Conservation (phyloP, 495 filamentous ascomycete species). For the Evansstolkia leycettana region DNA sequence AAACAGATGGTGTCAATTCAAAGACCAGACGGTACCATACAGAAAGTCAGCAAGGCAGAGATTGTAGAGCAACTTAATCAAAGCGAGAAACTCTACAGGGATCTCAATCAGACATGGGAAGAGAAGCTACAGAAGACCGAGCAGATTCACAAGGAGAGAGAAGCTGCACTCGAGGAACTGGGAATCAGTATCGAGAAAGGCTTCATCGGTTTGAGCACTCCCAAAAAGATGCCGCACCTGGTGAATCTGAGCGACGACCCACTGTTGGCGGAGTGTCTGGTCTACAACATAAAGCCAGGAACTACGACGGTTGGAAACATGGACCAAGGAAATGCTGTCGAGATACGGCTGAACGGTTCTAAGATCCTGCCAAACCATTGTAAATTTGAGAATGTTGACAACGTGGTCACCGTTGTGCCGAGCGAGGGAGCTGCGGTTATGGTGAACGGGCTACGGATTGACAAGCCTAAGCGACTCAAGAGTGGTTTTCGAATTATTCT, state of each 20-base stretch:
- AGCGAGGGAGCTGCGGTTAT: slow-evolving; percentile 87
- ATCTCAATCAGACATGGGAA: slow-evolving; percentile 99
- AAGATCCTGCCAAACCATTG: slow-evolving; percentile 89
- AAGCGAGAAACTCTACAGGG: slow-evolving; percentile 88
- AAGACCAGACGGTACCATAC: slow-evolving; percentile 70
- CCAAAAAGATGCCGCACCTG: slow-evolving; percentile 97
- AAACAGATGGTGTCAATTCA: slow-evolving; percentile 95
- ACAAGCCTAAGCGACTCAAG: slow-evolving; percentile 69
- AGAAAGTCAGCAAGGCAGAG: slow-evolving; percentile 96
- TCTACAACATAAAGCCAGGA: slow-evolving; percentile 97
- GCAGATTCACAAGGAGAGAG: slow-evolving; percentile 92
- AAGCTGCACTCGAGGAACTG: slow-evolving; percentile 88
- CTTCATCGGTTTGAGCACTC: slow-evolving; percentile 87
- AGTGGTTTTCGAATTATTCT: slow-evolving; percentile 93
- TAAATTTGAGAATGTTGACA: slow-evolving; percentile 83
- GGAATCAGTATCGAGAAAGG: slow-evolving; percentile 99
- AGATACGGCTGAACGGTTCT: slow-evolving; percentile 88
- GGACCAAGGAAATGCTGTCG: slow-evolving; percentile 61
- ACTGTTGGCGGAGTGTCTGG: slow-evolving; percentile 86
- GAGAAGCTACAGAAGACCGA: slow-evolving; percentile 92
- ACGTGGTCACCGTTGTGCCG: slow-evolving; percentile 78
- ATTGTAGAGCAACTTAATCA: slow-evolving; percentile 94
- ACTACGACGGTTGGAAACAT: slow-evolving; percentile 88
- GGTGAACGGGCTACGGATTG: slow-evolving; percentile 87
- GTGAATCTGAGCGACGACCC: slow-evolving; percentile 97